phyloP scores from a whole-genome alignment of 495 filamentous ascomycete genomes.

The Annulohypoxylon bovei region DNA sequence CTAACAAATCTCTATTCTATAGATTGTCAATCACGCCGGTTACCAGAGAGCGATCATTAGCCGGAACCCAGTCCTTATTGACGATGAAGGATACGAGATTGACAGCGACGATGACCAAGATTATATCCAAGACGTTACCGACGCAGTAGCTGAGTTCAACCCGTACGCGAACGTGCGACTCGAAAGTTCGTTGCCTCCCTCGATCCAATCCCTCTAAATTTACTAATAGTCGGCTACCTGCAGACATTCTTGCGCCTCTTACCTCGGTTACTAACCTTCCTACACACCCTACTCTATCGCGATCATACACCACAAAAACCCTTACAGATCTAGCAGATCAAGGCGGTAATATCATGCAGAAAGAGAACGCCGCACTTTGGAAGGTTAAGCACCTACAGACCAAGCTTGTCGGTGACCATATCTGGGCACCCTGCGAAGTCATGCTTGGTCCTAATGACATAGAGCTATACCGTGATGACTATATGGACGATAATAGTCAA shows the following conservation, averaged over 20 bases:
- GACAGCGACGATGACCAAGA: constrained; percentile 82
- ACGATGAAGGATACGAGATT: constrained; percentile 87
- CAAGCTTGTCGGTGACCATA: constrained; percentile 79
- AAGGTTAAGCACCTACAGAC: constrained; percentile 80
- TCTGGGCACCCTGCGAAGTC: constrained; percentile 77
- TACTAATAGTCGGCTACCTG: constrained; percentile 31
- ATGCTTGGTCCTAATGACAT: constrained; percentile 67
- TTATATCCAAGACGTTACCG: constrained; percentile 68
- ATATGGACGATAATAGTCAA: constrained; percentile 37
- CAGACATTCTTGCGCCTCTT: constrained; percentile 87
- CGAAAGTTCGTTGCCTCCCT: constrained; percentile 70
- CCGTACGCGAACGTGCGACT: constrained; percentile 83
- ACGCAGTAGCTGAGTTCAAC: constrained; percentile 77
- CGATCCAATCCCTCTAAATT: background rate
- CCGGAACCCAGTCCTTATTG: constrained; percentile 75
- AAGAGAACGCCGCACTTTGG: constrained; percentile 79
- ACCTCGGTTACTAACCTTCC: constrained; percentile 87
- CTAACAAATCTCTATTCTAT: constrained; percentile 11
- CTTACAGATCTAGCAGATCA: constrained; percentile 81
- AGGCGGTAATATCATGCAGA: constrained; percentile 73
- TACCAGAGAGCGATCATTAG: constrained; percentile 85
- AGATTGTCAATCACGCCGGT: constrained; percentile 87
- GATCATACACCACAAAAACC: constrained; percentile 81
- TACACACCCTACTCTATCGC: constrained; percentile 82
- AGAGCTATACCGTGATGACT: constrained; percentile 57